Percentiles rank a stretch among this genome's conserved stretches.
Conservation (phyloP, 768 basidiomycete genomes). For the Leucosporidium creatinivorum region DNA sequence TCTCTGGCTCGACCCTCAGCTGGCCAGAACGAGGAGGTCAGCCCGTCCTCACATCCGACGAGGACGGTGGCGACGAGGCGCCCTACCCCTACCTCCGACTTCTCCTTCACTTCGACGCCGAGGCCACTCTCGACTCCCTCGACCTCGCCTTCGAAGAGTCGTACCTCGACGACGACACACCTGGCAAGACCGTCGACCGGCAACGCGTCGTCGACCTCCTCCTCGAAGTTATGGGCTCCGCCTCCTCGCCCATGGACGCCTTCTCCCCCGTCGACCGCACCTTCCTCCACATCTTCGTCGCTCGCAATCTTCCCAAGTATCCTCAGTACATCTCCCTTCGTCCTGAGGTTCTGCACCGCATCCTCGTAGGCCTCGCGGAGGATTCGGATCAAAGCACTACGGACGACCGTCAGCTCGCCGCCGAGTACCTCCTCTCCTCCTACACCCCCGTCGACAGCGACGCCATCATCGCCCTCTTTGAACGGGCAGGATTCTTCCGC, state of each 20-base stretch:
- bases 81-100: slow-evolving; percentile 84
- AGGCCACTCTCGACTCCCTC: slow-evolving; percentile 84
- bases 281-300: slow-evolving; percentile 89
- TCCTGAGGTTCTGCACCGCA: slow-evolving; percentile 60
- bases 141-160: slow-evolving; percentile 92
- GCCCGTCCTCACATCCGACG: slow-evolving; percentile 64
- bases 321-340: slow-evolving; percentile 70
- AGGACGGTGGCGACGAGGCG: slow-evolving; percentile 68
- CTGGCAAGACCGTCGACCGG: slow-evolving; percentile 55
- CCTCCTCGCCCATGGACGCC: neutral
- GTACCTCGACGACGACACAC: slow-evolving; percentile 63
- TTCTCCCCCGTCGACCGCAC: slow-evolving; percentile 60
- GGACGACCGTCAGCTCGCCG: slow-evolving; percentile 90
- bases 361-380: slow-evolving; percentile 68
- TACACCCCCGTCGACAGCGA: slow-evolving; percentile 62
- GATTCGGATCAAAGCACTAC: slow-evolving; percentile 68
- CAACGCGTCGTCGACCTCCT: slow-evolving; percentile 76
- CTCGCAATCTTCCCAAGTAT: slow-evolving; percentile 94
- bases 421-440: slow-evolving; percentile 82
- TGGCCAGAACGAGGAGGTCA: slow-evolving; percentile 72
- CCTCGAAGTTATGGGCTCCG: slow-evolving; percentile 55
- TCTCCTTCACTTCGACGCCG: slow-evolving; percentile 79
- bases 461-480: slow-evolving; percentile 60
- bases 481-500: slow-evolving; percentile 78
- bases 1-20: slow-evolving; percentile 66